phyloP scores from a whole-genome alignment of 2,329 filamentous ascomycete species.

The Microcera coccophila region DNA sequence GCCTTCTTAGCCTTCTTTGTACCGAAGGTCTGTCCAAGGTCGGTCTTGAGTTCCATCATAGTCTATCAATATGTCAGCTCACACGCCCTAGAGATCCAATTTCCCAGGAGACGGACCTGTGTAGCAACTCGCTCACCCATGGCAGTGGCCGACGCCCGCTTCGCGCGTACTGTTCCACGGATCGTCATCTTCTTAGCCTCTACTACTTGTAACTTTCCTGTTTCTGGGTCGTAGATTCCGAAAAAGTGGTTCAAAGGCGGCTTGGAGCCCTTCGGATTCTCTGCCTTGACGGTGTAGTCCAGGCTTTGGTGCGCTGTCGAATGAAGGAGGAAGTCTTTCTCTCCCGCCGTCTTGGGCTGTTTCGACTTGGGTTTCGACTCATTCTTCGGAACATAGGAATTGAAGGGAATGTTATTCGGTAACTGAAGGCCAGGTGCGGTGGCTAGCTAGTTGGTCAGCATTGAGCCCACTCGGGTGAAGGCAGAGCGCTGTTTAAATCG shows the following conservation, averaged over 20 bases:
- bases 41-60: slow-evolving; percentile 59
- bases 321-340: slow-evolving; percentile 53
- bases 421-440: slow-evolving; percentile 36
- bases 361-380: slow-evolving; percentile 33
- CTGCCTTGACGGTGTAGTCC: slow-evolving; percentile 57
- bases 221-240: slow-evolving; percentile 59
- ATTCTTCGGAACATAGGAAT: slow-evolving; percentile 45
- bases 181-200: slow-evolving; percentile 63
- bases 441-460: slow-evolving; percentile 20
- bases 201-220: slow-evolving; percentile 56
- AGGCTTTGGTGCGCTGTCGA: slow-evolving; percentile 54
- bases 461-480: not conserved
- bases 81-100: slow-evolving; percentile 8
- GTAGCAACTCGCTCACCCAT: slow-evolving; percentile 32
- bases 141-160: slow-evolving; percentile 49
- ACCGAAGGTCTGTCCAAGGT: slow-evolving; percentile 74
- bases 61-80: slow-evolving; percentile 40
- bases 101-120: slow-evolving; percentile 22
- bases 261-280: slow-evolving; percentile 28
- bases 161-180: slow-evolving; percentile 53
- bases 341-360: slow-evolving; percentile 38
- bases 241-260: slow-evolving; percentile 58
- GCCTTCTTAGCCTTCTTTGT: slow-evolving; percentile 83
- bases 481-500: slow-evolving; percentile 6
- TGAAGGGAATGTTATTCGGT: slow-evolving; percentile 39